Conservation (phyloP, 2,329 filamentous ascomycete species). For the Elsinoe necatrix region DNA sequence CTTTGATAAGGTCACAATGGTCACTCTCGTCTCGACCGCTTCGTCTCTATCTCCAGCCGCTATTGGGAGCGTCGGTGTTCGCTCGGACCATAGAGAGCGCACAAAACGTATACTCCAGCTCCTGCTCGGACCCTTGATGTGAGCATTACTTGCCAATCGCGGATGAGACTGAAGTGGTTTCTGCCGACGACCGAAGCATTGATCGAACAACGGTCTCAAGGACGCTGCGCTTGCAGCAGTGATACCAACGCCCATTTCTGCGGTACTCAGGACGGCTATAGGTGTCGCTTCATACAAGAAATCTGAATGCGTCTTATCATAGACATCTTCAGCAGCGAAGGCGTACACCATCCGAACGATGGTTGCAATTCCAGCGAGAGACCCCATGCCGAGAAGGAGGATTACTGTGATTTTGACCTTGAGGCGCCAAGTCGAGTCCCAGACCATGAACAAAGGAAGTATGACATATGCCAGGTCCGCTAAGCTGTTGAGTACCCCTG, state of each 20-base stretch:
- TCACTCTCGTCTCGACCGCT: not conserved
- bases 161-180: not conserved
- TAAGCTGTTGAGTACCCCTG: constrained; percentile 26
- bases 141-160: not conserved
- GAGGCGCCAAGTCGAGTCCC: constrained; percentile 18
- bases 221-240: constrained; percentile 28
- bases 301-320: constrained; percentile 12
- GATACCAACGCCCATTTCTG: constrained; percentile 31
- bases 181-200: constrained; percentile 2
- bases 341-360: not conserved
- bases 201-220: constrained; percentile 27
- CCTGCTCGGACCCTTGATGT: not conserved
- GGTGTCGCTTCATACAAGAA: constrained; percentile 24
- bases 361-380: not conserved
- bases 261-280: constrained; percentile 26
- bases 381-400: not conserved
- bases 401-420: not conserved
- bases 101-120: not conserved
- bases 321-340: not conserved
- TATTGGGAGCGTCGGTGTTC: not conserved
- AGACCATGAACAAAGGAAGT: constrained; percentile 31
- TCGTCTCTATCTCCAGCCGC: not conserved
- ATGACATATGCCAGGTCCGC: constrained; percentile 32
- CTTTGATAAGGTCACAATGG: not conserved
- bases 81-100: not conserved